Evolutionary conservation across 2,329 filamentous ascomycete species (phyloP).

Genomic region (Beauveria caledonica): DNA sequence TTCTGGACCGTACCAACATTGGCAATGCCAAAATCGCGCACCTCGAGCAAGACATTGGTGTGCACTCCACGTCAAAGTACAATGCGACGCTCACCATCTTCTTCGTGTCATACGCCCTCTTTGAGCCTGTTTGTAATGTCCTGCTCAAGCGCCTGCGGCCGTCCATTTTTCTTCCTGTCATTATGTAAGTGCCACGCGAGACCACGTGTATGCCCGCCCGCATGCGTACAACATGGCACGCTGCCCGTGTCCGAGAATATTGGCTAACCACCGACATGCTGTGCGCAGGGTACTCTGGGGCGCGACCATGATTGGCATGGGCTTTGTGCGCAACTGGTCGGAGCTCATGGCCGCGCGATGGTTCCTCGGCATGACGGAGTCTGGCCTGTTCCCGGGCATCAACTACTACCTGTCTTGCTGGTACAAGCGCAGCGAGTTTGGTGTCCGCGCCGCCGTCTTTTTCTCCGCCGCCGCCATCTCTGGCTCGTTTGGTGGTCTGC

Average conservation of each 20-base stretch:
- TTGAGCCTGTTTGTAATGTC: slow-evolving; percentile 71
- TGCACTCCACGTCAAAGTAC: slow-evolving; percentile 55
- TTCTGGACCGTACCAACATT: slow-evolving; percentile 71
- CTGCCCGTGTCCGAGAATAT: background rate
- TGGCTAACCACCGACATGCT: background rate
- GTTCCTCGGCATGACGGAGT: slow-evolving; percentile 67
- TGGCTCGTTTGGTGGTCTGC: slow-evolving; percentile 67
- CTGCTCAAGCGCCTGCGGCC: slow-evolving; percentile 69
- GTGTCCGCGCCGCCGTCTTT: slow-evolving; percentile 72
- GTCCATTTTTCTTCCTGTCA: slow-evolving; percentile 70
- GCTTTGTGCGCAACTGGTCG: slow-evolving; percentile 54
- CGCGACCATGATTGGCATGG: slow-evolving; percentile 60
- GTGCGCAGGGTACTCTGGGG: slow-evolving; percentile 53
- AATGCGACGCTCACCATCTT: slow-evolving; percentile 74
- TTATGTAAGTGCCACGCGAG: slow-evolving; percentile 53
- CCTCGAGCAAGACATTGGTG: slow-evolving; percentile 46
- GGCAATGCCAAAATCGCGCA: slow-evolving; percentile 58
- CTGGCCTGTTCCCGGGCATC: slow-evolving; percentile 67
- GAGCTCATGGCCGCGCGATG: slow-evolving; percentile 59
- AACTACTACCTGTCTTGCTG: slow-evolving; percentile 79
- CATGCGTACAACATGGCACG: background rate
- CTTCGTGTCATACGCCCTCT: slow-evolving; percentile 76
- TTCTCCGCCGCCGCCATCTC: slow-evolving; percentile 76
- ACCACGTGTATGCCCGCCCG: background rate
- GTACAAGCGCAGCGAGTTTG: slow-evolving; percentile 75